Evolutionary conservation across 2,329 filamentous ascomycete genomes (phyloP), one percentile per base, ranked within the genome.

Genomic region (Exserohilum turcica): DNA sequence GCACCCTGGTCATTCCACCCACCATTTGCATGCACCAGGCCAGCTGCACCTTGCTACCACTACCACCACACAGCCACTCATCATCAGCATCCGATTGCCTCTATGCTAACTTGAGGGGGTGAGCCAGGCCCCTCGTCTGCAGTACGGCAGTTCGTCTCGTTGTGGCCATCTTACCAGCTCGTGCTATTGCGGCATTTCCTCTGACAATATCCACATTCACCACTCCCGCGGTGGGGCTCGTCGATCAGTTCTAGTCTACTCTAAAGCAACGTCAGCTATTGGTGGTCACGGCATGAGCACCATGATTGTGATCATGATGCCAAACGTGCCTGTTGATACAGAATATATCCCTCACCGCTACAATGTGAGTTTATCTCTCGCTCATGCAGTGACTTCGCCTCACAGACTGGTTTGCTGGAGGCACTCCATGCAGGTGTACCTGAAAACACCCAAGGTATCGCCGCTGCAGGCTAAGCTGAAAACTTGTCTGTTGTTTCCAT

Each of bases 241-340:
- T 48, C 56, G 53, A 59, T 59, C 59, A 21, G 45, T 19, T 40
- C 43, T 37, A 50, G 38, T 43, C 54, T 60, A 60, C 59, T 60
- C 57, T 60, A 62, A 62, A 62, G 47, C 49, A 51, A 62, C 57
- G 57, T 54, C 59, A 50, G 32, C 37, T 42, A 53, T 35, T 40
- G 21, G 19, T 33, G 57, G 27, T 38, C 43, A 29, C 54, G 40
- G 18, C 21, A 52, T 29, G 31, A 42, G 33, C 9, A 51, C 43
- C 31, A 44, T 18, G 40, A 52, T 18, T 42, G 42, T 18, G 40
- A 52, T 18, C 38, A 42, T 28, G 32, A 49, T 39, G n/a, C 12
- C 7, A 15, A 35, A 39, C 19, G 40, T n/a, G 48, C 35, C 28
- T 24, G 29, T 12, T 40, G 21, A 18, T 43, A 31, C 36, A 3